Percentiles rank a stretch among this genome's conserved stretches.
Evolutionary conservation across 2,329 filamentous ascomycete species (phyloP).

Genomic region (Shiraia sp.): DNA sequence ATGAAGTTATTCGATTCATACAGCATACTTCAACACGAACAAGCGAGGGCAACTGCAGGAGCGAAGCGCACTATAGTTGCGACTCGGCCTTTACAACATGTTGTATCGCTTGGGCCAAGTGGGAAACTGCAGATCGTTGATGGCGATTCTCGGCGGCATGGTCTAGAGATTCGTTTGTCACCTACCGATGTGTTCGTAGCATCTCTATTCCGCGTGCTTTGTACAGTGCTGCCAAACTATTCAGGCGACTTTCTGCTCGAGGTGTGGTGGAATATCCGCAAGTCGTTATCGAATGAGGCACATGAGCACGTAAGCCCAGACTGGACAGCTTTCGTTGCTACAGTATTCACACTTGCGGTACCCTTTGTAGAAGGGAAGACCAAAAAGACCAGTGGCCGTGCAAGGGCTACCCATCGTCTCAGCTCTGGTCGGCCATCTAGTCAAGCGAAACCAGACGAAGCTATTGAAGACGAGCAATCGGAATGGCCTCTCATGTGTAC

Average conservation of each 20-base stretch:
- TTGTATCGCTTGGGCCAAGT: conserved; percentile 28
- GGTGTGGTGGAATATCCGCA: conserved; percentile 45
- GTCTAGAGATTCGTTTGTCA: conserved; percentile 34
- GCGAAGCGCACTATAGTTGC: conserved; percentile 36
- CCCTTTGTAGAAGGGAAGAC: conserved; percentile 39
- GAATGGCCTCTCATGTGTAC: conserved; percentile 42
- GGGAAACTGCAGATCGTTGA: conserved; percentile 40
- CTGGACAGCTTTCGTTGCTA: conserved; percentile 47
- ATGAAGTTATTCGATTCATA: conserved; percentile 42
- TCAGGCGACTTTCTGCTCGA: conserved; percentile 43
- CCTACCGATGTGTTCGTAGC: conserved; percentile 33
- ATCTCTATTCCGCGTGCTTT: conserved; percentile 37
- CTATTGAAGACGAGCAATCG: conserved; percentile 27
- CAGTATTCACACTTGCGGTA: conserved; percentile 46
- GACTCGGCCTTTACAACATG: conserved; percentile 21
- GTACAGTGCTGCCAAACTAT: conserved; percentile 40
- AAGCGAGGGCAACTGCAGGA: conserved; percentile 35
- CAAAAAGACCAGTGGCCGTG: conserved; percentile 19
- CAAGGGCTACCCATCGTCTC: conserved; percentile 25
- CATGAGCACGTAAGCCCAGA: conserved; percentile 24
- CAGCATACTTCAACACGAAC: conserved; percentile 30
- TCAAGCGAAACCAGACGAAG: conserved; percentile 28
- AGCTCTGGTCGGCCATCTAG: conserved; percentile 26
- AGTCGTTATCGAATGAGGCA: conserved; percentile 17
- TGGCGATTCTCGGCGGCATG: conserved; percentile 36